Evolutionary conservation across 352 stramenopile genomes (phyloP).

Genomic region (Phytophthora cactorum): DNA sequence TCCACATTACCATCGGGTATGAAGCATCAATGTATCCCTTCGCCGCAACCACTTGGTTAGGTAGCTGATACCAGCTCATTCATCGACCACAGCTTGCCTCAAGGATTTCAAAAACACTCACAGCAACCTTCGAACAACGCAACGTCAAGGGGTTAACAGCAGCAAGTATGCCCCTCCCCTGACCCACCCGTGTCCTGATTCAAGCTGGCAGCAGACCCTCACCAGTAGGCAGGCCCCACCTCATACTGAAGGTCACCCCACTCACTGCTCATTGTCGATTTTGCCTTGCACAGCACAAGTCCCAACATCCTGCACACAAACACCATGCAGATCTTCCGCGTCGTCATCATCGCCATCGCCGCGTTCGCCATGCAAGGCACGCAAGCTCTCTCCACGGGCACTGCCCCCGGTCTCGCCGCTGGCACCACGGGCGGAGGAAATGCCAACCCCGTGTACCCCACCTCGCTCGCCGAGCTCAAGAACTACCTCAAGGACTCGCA

Average conservation of each 20-base stretch:
- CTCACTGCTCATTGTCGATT: constrained; percentile 25
- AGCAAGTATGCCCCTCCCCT: not conserved
- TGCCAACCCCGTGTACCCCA: constrained; percentile 46
- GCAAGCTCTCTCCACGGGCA: constrained; percentile 21
- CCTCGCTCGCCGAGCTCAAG: constrained; percentile 48
- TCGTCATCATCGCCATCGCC: constrained; percentile 21
- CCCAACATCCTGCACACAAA: constrained; percentile 4
- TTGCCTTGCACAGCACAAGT: constrained; percentile 20
- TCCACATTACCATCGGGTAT: too few species aligned
- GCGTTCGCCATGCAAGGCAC: constrained; percentile 38
- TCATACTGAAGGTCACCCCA: not conserved
- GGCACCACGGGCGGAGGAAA: constrained; percentile 54
- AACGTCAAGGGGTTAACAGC: not conserved
- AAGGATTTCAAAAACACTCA: not conserved
- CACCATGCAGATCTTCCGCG: constrained; percentile 30
- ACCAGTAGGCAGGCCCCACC: not conserved
- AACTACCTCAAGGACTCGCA: constrained; percentile 45
- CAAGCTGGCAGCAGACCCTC: constrained; percentile 2
- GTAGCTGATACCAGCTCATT: not conserved
- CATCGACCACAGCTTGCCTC: not conserved
- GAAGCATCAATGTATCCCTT: not conserved
- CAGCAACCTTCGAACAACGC: not conserved
- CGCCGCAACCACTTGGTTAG: not conserved
- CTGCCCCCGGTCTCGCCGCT: not conserved
- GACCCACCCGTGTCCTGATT: constrained; percentile 3